phyloP scores from a whole-genome alignment of 2,329 filamentous ascomycete genomes.

The Fonsecaea nubica region DNA sequence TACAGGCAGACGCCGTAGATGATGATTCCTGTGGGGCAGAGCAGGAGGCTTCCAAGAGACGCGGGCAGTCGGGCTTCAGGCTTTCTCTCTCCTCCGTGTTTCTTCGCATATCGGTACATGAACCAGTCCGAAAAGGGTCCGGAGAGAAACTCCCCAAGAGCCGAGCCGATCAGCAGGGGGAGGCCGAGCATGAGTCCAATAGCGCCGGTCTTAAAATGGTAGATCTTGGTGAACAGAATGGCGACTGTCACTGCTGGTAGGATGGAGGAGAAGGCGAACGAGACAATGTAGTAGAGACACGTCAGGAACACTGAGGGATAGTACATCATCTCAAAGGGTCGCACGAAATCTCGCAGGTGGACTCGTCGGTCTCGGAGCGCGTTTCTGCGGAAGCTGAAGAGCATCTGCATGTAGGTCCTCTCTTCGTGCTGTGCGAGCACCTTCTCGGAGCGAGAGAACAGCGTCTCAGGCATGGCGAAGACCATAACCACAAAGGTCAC shows the following conservation, averaged over 20 bases:
- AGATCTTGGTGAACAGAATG: conserved; percentile 5
- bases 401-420: conserved; percentile 21
- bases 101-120: conserved; percentile 29
- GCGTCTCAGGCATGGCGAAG: conserved; percentile 20
- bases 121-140: conserved; percentile 37
- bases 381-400: conserved; percentile 22
- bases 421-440: conserved; percentile 6
- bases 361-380: conserved; percentile 10
- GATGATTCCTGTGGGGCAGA: conserved; percentile 15
- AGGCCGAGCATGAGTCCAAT: conserved; percentile 8
- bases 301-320: neutral
- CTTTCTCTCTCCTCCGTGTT: conserved; percentile 34
- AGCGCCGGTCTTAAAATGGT: neutral
- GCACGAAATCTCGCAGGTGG: neutral
- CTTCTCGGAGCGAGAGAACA: conserved; percentile 16
- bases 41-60: neutral
- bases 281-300: conserved; percentile 4
- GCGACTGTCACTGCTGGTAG: conserved; percentile 5
- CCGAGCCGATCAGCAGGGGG: conserved; percentile 1
- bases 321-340: conserved; percentile 6
- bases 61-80: conserved; percentile 32
- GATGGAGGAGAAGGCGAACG: conserved; percentile 1
- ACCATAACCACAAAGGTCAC: conserved; percentile 7
- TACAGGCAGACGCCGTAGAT: conserved; percentile 14
- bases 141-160: conserved; percentile 24